phyloP scores from a whole-genome alignment of 176 grass and related monocot genomes.

The Aegilops sharonensis region DNA sequence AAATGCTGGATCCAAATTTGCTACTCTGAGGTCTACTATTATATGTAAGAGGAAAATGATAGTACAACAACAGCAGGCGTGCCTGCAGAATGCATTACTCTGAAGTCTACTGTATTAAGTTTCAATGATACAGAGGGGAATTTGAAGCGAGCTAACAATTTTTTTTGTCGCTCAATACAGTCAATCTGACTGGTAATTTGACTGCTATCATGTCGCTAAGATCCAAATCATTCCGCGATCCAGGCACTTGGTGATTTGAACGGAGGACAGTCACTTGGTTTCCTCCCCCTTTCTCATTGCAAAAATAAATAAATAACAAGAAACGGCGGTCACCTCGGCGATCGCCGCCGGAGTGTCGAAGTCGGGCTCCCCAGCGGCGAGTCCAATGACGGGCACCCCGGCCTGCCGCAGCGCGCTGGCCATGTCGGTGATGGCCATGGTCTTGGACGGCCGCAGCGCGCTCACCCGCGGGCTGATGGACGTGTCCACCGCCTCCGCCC shows the following conservation, averaged over 20 bases:
- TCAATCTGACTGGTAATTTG: background rate
- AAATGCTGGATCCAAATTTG: too few species aligned
- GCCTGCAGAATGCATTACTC: background rate
- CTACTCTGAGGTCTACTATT: too few species aligned
- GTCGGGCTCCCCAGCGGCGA: constrained; percentile 77
- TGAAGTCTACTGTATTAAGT: background rate
- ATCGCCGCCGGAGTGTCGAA: constrained; percentile 61
- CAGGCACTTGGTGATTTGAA: background rate
- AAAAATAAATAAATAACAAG: background rate
- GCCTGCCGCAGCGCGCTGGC: constrained; percentile 80
- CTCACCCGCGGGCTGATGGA: constrained; percentile 79
- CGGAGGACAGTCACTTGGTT: background rate
- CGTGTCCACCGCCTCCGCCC: constrained; percentile 48
- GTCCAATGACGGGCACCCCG: constrained; percentile 71
- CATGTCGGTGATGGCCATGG: constrained; percentile 89
- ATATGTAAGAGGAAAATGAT: too few species aligned
- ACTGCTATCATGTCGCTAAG: background rate
- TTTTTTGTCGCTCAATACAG: background rate
- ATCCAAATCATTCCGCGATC: background rate
- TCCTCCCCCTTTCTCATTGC: background rate
- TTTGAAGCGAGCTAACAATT: background rate
- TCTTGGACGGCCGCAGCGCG: constrained; percentile 84
- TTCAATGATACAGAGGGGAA: background rate
- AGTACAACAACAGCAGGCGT: background rate
- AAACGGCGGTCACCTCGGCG: constrained; percentile 32